Evolutionary conservation across 768 basidiomycete genomes (phyloP).

Genomic region (Exsudoporus frostii): DNA sequence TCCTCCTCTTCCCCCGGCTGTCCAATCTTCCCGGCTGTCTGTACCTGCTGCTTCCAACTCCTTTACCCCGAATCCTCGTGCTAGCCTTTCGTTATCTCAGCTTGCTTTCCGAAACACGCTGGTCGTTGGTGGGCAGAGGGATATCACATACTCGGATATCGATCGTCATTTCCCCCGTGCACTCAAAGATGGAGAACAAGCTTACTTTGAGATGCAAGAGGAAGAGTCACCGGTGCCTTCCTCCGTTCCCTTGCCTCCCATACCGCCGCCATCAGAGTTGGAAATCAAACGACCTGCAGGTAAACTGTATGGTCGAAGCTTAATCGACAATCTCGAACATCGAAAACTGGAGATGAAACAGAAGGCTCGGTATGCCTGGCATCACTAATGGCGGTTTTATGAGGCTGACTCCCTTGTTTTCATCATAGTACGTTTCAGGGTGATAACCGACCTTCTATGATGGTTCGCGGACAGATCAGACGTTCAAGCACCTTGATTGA

Average conservation of each 20-base stretch:
- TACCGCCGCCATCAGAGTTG: conserved; percentile 30
- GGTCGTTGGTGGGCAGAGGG: conserved; percentile 62
- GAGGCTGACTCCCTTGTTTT: conserved; percentile 6
- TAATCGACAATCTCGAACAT: conserved; percentile 86
- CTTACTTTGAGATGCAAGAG: conserved; percentile 43
- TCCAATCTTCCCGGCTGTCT: conserved; percentile 52
- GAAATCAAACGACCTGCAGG: conserved; percentile 58
- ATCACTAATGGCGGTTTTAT: not conserved
- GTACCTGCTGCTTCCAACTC: conserved; percentile 54
- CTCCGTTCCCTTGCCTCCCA: conserved; percentile 30
- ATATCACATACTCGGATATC: conserved; percentile 59
- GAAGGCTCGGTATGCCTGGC: conserved; percentile 69
- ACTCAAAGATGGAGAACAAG: conserved; percentile 74
- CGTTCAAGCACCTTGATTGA: conserved; percentile 74
- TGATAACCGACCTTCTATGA: conserved; percentile 90
- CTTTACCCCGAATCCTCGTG: conserved; percentile 75
- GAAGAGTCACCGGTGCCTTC: conserved; percentile 36
- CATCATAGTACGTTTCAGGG: conserved; percentile 74
- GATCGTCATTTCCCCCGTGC: conserved; percentile 66
- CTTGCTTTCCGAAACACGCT: conserved; percentile 84
- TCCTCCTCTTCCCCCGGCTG: conserved; percentile 65
- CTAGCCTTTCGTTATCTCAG: conserved; percentile 73
- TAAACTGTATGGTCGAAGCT: conserved; percentile 80
- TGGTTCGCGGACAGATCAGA: conserved; percentile 61
- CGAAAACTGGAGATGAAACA: conserved; percentile 80